A percentile compares a stretch with the other conserved stretches of the same genome.
Conservation (phyloP, 176 grass and related monocot species). For the Puccinellia tenuiflora region DNA sequence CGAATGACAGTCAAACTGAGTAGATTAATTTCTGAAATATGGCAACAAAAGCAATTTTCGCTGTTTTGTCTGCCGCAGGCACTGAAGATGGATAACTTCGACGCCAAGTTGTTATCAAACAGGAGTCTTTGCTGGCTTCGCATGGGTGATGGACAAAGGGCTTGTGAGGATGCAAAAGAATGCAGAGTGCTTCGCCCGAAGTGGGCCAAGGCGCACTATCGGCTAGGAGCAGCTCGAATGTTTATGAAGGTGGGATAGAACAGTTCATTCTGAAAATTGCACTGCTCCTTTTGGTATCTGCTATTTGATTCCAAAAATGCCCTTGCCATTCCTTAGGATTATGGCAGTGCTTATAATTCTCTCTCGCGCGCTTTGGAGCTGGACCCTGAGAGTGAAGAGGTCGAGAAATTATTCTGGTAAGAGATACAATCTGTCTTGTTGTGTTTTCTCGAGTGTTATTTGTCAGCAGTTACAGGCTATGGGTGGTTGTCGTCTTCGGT, state of each 20-base stretch:
- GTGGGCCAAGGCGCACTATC: conserved; percentile 35
- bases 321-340: no score
- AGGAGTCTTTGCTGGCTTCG: conserved; percentile 45
- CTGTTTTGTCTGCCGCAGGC: conserved; percentile 9
- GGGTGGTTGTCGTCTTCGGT: not conserved
- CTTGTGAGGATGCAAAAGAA: conserved; percentile 18
- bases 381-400: conserved; percentile 21
- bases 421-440: not conserved
- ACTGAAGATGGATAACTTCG: conserved; percentile 17
- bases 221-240: not conserved
- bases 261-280: not conserved
- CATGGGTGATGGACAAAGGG: conserved; percentile 29
- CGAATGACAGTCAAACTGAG: not conserved
- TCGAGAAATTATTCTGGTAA: conserved; percentile 7
- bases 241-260: not conserved
- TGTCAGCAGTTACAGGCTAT: no score
- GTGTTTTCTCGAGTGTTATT: no score
- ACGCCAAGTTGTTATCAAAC: conserved; percentile 28
- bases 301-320: not conserved
- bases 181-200: conserved; percentile 22
- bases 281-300: not conserved
- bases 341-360: no score
- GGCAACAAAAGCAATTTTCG: not conserved
- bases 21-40: not conserved
- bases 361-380: not conserved